These are phyloP conservation scores for Wickerhamomyces canadensis DNA, from an alignment of 805 yeast species.

Conservation along the genomic window DNA sequence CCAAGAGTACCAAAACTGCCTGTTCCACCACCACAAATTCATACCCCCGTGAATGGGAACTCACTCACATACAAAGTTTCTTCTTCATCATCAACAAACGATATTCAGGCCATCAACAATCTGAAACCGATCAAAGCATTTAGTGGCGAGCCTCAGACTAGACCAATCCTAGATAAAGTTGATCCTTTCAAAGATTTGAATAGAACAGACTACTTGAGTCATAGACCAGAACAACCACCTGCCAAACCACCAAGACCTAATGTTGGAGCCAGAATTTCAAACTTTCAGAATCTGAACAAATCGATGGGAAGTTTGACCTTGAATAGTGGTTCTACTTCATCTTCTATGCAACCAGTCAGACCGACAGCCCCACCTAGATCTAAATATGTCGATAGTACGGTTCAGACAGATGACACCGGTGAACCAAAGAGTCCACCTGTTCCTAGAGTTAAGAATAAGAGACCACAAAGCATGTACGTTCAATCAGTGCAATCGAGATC, in stretches of 20 bases:
- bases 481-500: constrained; percentile 7
- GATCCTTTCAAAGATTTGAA: constrained; percentile 8
- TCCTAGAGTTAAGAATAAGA: constrained; percentile 1
- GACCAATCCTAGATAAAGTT: neutral
- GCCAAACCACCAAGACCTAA: constrained; percentile 18
- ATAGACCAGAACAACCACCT: constrained; percentile 11
- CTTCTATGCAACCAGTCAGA: neutral
- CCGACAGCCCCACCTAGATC: constrained; percentile 15
- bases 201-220: neutral
- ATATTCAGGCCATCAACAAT: constrained; percentile 3
- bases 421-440: constrained; percentile 3
- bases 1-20: neutral
- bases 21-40: no score
- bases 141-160: neutral
- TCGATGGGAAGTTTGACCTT: constrained; percentile 20
- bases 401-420: constrained; percentile 19
- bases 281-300: constrained; percentile 11
- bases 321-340: constrained; percentile 2
- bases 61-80: neutral
- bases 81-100: constrained; percentile 5
- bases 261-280: constrained; percentile 5
- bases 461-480: constrained; percentile 34
- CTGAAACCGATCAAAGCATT: neutral
- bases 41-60: neutral
- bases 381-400: constrained; percentile 23